Evolutionary conservation across 208 protist species (phyloP).

Genomic region (Leishmania gerbilli): DNA sequence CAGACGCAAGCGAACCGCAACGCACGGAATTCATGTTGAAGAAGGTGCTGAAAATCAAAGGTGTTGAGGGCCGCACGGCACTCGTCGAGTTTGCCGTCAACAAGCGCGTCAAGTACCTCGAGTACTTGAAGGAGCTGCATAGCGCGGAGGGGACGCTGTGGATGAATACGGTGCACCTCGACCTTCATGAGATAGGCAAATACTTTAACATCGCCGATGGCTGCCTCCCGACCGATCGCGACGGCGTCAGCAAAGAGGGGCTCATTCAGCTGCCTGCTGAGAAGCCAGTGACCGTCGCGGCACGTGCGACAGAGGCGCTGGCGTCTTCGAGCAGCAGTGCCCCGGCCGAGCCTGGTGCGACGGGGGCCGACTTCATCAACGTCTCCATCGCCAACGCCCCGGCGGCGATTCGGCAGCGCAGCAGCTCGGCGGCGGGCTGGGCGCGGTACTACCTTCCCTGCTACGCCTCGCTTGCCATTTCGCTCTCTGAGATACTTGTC

Average conservation of each 20-base stretch:
- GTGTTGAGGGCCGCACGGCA: constrained; percentile 42
- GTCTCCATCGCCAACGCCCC: constrained; percentile 37
- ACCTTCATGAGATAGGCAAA: constrained; percentile 30
- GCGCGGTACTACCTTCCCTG: constrained; percentile 45
- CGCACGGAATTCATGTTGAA: constrained; percentile 33
- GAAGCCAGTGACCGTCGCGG: not conserved
- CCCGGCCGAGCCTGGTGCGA: not conserved
- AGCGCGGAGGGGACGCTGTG: constrained; percentile 62
- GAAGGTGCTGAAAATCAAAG: constrained; percentile 60
- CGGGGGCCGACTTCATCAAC: not conserved
- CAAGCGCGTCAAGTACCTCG: constrained; percentile 69
- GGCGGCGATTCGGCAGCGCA: constrained; percentile 27
- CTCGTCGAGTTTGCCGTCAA: constrained; percentile 67
- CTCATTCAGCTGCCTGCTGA: constrained; percentile 29
- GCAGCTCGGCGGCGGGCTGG: constrained; percentile 26
- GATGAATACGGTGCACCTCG: constrained; percentile 74
- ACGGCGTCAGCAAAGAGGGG: constrained; percentile 9
- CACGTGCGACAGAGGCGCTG: not conserved
- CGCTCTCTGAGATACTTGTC: constrained; percentile 67
- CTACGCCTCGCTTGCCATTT: constrained; percentile 56
- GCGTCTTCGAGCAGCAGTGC: not conserved
- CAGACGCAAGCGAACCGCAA: not conserved
- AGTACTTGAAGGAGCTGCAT: constrained; percentile 72
- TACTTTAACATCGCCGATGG: constrained; percentile 33
- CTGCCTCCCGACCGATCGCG: constrained; percentile 19